Percentiles rank a stretch among this genome's conserved stretches.
Conservation (phyloP, 2,329 filamentous ascomycete species). For the Phialemonium atrogriseum region DNA sequence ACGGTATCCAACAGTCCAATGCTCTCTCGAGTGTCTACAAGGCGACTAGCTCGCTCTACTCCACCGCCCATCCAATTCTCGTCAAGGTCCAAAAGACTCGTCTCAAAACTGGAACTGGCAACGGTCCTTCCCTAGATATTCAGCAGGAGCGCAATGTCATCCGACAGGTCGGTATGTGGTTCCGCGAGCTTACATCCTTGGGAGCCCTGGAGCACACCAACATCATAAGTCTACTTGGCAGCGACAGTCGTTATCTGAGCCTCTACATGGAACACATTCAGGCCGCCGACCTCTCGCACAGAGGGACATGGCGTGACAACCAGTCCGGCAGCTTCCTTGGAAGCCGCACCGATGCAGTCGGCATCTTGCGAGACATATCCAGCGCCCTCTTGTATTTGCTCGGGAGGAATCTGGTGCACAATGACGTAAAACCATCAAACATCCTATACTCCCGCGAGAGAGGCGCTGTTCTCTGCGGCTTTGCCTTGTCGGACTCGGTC, state of each 20-base stretch:
- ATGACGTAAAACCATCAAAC: slow-evolving; percentile 56
- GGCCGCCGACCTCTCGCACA: slow-evolving; percentile 42
- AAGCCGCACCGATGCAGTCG: slow-evolving; percentile 36
- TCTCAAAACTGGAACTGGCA: slow-evolving; percentile 17
- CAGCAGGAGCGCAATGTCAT: slow-evolving; percentile 48
- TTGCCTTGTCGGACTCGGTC: slow-evolving; percentile 44
- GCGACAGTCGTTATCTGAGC: slow-evolving; percentile 50
- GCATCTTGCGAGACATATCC: slow-evolving; percentile 46
- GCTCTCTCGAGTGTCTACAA: slow-evolving; percentile 49
- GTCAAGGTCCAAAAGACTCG: slow-evolving; percentile 54
- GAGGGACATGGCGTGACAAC: slow-evolving; percentile 39
- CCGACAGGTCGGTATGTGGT: slow-evolving; percentile 51
- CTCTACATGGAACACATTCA: slow-evolving; percentile 56
- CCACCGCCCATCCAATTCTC: slow-evolving; percentile 46
- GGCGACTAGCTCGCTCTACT: slow-evolving; percentile 41
- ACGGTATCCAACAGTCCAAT: slow-evolving; percentile 47
- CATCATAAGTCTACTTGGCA: slow-evolving; percentile 50
- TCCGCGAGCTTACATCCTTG: slow-evolving; percentile 49
- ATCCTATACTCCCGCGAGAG: slow-evolving; percentile 51
- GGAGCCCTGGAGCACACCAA: slow-evolving; percentile 46
- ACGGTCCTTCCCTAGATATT: slow-evolving; percentile 17
- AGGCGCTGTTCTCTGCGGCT: slow-evolving; percentile 53
- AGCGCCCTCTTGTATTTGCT: slow-evolving; percentile 49
- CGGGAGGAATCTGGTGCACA: slow-evolving; percentile 44
- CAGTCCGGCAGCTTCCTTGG: slow-evolving; percentile 42